Evolutionary conservation across 2,329 filamentous ascomycete genomes (phyloP), one percentile per base, ranked within the genome.

Genomic region (Fusarium sp.): DNA sequence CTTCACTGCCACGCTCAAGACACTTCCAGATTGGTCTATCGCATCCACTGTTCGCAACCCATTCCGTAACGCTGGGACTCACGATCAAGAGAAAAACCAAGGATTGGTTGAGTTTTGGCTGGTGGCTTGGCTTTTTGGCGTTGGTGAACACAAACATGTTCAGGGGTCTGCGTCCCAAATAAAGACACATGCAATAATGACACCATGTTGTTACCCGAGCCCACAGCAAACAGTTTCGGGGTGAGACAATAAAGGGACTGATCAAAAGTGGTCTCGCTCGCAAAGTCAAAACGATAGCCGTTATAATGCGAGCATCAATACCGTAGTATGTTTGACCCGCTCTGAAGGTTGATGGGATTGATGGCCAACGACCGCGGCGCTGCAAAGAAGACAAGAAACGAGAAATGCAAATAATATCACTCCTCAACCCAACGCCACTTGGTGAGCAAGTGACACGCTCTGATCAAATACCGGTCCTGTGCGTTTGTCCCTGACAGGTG

Each of bases 401-500:
- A 24, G 20, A 6, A 14, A 6, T 24, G 20, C 22, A 36, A n/a
- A 17, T 42, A 14, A 24, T 11, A 40, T 40, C 20, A 24, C 13
- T 22, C 28, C 13, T 31, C 10, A 13, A 31, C 28, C 3, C 28
- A 40, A 13, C n/a, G 18, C 39, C 39, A 40, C 18, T 13, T 42
- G 40, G 15, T 7, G 40, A 15, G 11, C 40, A 42, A 42, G 20
- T 20, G n/a, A 17, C 48, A 31, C 26, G 55, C 46, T 31, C 10
- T 10, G 28, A 31, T 31, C 28, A 31, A 31, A 9, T 28, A 28
- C 26, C 8, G 10, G 28, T 31, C 10, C 28, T 13, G 28, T 31
- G 28, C 22, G 28, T 31, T 26, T 26, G 57, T 54, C 42, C 50
- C 43, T 55, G 49, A 60, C 57, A 36, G 50, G 52, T 50, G 42